Base-by-base conservation (phyloP, 495 filamentous ascomycete genomes). In the Penicillium parvum region DNA sequence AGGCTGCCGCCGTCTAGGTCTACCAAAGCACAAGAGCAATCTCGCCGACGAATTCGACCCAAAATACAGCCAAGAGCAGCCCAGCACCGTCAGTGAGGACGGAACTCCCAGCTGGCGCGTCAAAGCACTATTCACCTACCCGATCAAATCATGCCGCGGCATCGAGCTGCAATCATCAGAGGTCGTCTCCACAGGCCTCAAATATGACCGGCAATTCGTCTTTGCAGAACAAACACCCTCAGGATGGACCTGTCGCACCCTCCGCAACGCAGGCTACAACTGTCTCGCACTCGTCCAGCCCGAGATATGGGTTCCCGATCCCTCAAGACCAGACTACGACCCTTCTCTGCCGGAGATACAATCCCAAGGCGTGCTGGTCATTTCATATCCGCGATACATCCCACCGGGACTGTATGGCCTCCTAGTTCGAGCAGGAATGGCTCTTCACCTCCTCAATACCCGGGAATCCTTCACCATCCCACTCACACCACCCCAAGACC, bases 91-190 rank as follows among this genome's bases (percentile, higher is more conserved):
- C 7, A 41, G 55, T 7, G 15, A 35, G 7, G 42, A 49, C 8
- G 57, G 55, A 4, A 36, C 32, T 1, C 60, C 65, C 3, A 42
- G 59, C 39, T 84, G 76, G 75, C 74, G 58, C 15, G 71, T 96
- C 50, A 88, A 89, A 61, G 86, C 85, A 34, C 74, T 96, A 27
- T 90, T 84, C 69, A 82, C 88, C 28, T 95, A 90, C 60, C 91
- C 91, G 0, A 68, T 96, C 52, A 96, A 96, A 68, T 88, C 84
- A 43, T 96, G 90, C 59, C 71, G 74, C 47, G 86, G 84, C 10
- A 80, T 96, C 14, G 88, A 95, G 64, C 57, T 96, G 37, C 65
- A 76, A 39, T 54, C 71, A 37, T 81, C 78, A 30, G 78, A 81
- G 36, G 75, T 95, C 4, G 65, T 90, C 19, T 58, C 77, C 4